These are phyloP conservation scores for Amaranthus hypochondriacus DNA, from an alignment of 148 eudicot genomes.

Conservation along the genomic window DNA sequence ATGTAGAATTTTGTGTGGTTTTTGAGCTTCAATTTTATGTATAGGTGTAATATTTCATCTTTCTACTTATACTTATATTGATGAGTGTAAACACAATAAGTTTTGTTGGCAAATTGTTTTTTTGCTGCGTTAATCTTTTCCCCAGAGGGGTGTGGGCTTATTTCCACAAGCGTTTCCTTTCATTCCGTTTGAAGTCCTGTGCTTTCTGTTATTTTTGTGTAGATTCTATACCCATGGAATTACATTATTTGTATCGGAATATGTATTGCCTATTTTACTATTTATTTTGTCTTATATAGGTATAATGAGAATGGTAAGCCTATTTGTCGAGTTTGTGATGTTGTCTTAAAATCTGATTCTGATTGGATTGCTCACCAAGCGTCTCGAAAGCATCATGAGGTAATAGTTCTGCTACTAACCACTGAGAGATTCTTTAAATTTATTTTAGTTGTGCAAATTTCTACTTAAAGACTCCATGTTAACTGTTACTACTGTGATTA, in stretches of 20 bases:
- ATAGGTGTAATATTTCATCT: neutral
- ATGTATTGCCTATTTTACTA: neutral
- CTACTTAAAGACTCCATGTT: no score
- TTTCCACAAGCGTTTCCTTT: no score
- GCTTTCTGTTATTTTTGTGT: neutral
- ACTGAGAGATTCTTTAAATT: neutral
- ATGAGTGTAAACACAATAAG: neutral
- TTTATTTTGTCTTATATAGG: conserved; percentile 39
- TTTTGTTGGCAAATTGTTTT: neutral
- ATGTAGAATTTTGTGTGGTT: neutral
- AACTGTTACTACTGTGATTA: neutral
- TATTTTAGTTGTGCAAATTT: no score
- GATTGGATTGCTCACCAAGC: conserved; percentile 83
- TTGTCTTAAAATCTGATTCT: conserved; percentile 71
- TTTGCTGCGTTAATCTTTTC: neutral
- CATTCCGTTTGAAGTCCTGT: neutral
- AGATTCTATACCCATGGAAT: neutral
- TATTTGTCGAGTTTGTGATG: conserved; percentile 82
- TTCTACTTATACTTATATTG: neutral
- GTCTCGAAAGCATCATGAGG: conserved; percentile 93
- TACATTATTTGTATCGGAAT: neutral
- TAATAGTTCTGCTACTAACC: conserved; percentile 21
- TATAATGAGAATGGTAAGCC: conserved; percentile 84
- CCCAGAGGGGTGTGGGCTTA: neutral
- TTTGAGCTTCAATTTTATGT: neutral